Conservation (phyloP, 495 filamentous ascomycete species). For the Aspergillus avenaceus region DNA sequence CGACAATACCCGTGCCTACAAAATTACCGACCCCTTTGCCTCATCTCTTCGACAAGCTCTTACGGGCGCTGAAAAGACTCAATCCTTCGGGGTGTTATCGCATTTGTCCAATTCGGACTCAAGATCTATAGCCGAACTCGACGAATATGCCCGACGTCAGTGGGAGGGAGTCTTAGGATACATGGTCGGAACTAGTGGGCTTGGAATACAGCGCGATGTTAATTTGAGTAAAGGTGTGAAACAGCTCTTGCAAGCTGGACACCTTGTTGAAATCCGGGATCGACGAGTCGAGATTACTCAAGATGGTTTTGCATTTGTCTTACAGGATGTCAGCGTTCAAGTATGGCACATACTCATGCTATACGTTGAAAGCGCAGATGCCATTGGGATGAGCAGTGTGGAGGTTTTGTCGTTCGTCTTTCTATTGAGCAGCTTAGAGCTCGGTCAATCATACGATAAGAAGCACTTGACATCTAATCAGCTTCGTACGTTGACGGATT, state of each 20-base stretch:
- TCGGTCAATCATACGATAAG: conserved; percentile 84
- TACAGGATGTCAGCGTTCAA: conserved; percentile 93
- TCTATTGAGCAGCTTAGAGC: conserved; percentile 87
- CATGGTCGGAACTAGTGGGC: conserved; percentile 72
- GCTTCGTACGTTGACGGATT: conserved; percentile 76
- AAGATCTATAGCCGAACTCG: conserved; percentile 67
- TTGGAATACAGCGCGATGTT: conserved; percentile 40
- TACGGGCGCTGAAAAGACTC: conserved; percentile 77
- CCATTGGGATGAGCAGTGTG: conserved; percentile 75
- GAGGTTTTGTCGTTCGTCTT: conserved; percentile 96
- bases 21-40: conserved; percentile 71
- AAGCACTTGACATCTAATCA: conserved; percentile 73
- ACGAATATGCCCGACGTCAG: conserved; percentile 78
- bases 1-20: conserved; percentile 60
- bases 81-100: conserved; percentile 85
- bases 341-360: conserved; percentile 93
- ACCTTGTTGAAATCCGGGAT: conserved; percentile 67
- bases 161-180: conserved; percentile 97
- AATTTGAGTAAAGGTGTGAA: conserved; percentile 77
- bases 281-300: conserved; percentile 72
- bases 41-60: conserved; percentile 76
- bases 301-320: conserved; percentile 85
- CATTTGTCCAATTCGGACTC: conserved; percentile 50
- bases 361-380: conserved; percentile 82
- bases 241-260: conserved; percentile 69